phyloP scores from a whole-genome alignment of 108 stramenopile species.

The Nitzschia putrida region DNA sequence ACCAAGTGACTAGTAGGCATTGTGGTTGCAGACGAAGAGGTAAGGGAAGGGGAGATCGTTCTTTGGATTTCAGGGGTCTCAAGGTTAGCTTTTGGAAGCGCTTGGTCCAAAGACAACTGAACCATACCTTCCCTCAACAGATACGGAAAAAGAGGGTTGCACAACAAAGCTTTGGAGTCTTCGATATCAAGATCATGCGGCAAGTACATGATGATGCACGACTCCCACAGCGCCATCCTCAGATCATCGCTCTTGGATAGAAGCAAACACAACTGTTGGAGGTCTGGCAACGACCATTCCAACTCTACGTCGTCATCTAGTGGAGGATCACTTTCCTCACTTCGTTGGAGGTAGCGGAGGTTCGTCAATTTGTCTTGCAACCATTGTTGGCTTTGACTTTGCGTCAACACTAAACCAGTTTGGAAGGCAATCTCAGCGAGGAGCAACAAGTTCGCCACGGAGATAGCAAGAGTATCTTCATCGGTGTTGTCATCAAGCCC shows the following conservation, averaged over 20 bases:
- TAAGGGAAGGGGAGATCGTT: slow-evolving; percentile 2
- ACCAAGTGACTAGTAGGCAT: slow-evolving; percentile 4
- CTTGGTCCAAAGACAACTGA: slow-evolving; percentile 10
- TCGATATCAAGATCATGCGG: slow-evolving; percentile 36
- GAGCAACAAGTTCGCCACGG: slow-evolving; percentile 15
- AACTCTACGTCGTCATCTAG: slow-evolving; percentile 9
- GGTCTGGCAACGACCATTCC: slow-evolving; percentile 29
- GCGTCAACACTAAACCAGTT: slow-evolving; percentile 16
- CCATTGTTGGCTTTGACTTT: slow-evolving; percentile 8
- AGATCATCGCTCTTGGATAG: slow-evolving; percentile 16
- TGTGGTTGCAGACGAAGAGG: slow-evolving; percentile 3
- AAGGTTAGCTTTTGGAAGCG: background rate
- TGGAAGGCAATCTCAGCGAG: slow-evolving; percentile 24
- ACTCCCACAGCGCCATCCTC: slow-evolving; percentile 34
- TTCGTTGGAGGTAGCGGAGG: background rate
- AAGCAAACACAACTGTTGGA: slow-evolving; percentile 16
- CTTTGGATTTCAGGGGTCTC: background rate
- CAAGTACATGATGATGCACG: slow-evolving; percentile 24
- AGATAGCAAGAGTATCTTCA: background rate
- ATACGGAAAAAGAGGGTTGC: slow-evolving; percentile 32
- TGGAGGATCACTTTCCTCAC: background rate
- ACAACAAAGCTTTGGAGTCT: slow-evolving; percentile 15
- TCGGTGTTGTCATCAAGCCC: background rate
- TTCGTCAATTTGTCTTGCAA: slow-evolving; percentile 14
- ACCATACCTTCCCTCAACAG: slow-evolving; percentile 39